Percentiles rank a stretch among this genome's conserved stretches.
These are phyloP conservation scores for Penicillium odoratum DNA, from an alignment of 495 filamentous ascomycete species.

Conservation along the genomic window DNA sequence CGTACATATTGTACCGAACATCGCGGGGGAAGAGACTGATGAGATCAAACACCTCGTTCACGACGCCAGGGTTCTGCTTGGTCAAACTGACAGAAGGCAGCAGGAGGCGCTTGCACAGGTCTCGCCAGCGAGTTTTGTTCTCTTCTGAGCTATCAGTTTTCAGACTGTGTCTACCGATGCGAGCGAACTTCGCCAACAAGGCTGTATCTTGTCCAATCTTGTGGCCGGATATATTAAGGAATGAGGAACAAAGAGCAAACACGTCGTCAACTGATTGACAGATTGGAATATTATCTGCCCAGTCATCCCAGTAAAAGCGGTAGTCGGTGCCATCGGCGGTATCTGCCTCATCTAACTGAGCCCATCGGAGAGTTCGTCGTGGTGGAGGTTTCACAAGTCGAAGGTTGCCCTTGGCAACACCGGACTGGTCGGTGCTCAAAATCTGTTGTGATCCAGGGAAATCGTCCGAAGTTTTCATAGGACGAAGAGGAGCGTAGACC, in stretches of 20 bases:
- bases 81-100: constrained; percentile 82
- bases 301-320: constrained; percentile 96
- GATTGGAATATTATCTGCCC: constrained; percentile 87
- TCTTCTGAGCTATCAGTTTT: constrained; percentile 63
- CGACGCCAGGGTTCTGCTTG: constrained; percentile 76
- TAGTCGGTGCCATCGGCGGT: constrained; percentile 71
- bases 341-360: constrained; percentile 73
- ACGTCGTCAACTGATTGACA: constrained; percentile 90
- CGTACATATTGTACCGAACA: constrained; percentile 83
- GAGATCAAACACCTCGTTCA: constrained; percentile 81
- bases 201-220: constrained; percentile 81
- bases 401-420: constrained; percentile 64
- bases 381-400: constrained; percentile 54
- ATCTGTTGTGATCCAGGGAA: constrained; percentile 50
- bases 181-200: constrained; percentile 74
- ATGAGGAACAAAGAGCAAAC: constrained; percentile 79
- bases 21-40: constrained; percentile 74
- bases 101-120: constrained; percentile 77
- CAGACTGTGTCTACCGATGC: constrained; percentile 78
- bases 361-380: constrained; percentile 71
- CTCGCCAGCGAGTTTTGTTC: constrained; percentile 73
- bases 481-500: constrained; percentile 58
- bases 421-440: constrained; percentile 59
- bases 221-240: constrained; percentile 81
- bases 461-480: constrained; percentile 33